Conservation (phyloP, 768 basidiomycete genomes). For the Pisolithus orientalis region DNA sequence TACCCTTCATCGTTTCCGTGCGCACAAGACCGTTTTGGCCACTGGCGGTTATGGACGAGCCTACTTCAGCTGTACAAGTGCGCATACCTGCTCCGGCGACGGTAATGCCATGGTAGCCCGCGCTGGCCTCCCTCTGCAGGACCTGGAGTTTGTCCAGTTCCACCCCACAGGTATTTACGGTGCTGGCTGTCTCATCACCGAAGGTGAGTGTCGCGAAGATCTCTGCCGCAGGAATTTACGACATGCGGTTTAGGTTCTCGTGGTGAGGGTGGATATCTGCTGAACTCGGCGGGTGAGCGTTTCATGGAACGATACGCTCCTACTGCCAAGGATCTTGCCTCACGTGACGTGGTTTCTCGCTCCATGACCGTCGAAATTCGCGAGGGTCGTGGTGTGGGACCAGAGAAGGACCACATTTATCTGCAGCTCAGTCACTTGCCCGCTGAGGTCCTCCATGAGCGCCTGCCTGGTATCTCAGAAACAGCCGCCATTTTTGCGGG, state of each 20-base stretch:
- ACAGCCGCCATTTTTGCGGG: slow-evolving; percentile 98
- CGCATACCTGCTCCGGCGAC: slow-evolving; percentile 98
- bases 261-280: slow-evolving; percentile 96
- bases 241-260: slow-evolving; percentile 66
- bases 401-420: slow-evolving; percentile 96
- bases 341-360: slow-evolving; percentile 98
- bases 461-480: slow-evolving; percentile 98
- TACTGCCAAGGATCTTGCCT: slow-evolving; percentile 98
- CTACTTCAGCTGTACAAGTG: slow-evolving; percentile 98
- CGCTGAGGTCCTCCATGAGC: slow-evolving; percentile 90
- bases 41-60: slow-evolving; percentile 98
- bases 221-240: not conserved
- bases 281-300: slow-evolving; percentile 98
- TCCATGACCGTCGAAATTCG: slow-evolving; percentile 99
- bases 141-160: slow-evolving; percentile 99
- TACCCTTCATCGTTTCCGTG: slow-evolving; percentile 95
- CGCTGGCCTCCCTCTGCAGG: slow-evolving; percentile 94
- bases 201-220: slow-evolving; percentile 48
- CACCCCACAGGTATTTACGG: slow-evolving; percentile 99
- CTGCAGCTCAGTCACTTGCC: slow-evolving; percentile 97
- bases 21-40: slow-evolving; percentile 97
- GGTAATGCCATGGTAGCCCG: slow-evolving; percentile 98
- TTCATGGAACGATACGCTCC: slow-evolving; percentile 99
- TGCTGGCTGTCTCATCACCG: slow-evolving; percentile 97
- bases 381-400: slow-evolving; percentile 97